Base-by-base conservation (phyloP, 257 asterid species). In the Prunella vulgaris region DNA sequence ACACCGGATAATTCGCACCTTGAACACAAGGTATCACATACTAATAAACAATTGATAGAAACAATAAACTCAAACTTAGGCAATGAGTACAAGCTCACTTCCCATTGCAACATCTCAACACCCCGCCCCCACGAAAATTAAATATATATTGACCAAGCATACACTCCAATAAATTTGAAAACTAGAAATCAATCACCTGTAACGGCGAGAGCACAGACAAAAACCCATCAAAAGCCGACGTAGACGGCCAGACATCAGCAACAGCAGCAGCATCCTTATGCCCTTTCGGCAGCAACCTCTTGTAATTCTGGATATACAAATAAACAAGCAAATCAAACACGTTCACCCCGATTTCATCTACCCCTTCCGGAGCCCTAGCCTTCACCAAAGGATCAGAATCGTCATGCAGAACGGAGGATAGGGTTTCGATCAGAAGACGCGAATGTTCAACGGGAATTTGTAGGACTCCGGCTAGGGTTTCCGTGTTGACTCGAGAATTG, bases 221-320 rank as follows among this genome's bases (percentile, higher is more conserved):
- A 71, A 86, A 86, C 1, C 99, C 97, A 65, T 94, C 96, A 35
- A 94, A 94, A 40, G 97, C 92, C 1, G 97, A 94, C 33, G 97
- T 91, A 27, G 99, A 91, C 18, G 97, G 97, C 96, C 97, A 91
- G 58, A 94, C 97, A 81, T 94, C 97, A 18, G 97, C 99, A 3
- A 94, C 97, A 2, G 99, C 92, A 21, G 97, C 99, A 6, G 96
- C 86, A 77, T 94, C 97, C 84, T 74, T 86, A 67, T 94, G 97
- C 10, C 99, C 95, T 68, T 86, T 94, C 4, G 99, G 99, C 73
- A 91, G 80, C 83, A 94, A 74, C 76, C 97, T 83, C 82, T 89
- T 93, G 68, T 93, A 93, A 69, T 84, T 87, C 84, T 93, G 93
- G 56, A 90, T 77, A 71, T 85, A 90, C 86, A 93, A 38, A 77